Percentiles rank a stretch among this genome's conserved stretches.
Evolutionary conservation across 441 rosid genomes (phyloP).

Genomic region (Gossypium aridum): DNA sequence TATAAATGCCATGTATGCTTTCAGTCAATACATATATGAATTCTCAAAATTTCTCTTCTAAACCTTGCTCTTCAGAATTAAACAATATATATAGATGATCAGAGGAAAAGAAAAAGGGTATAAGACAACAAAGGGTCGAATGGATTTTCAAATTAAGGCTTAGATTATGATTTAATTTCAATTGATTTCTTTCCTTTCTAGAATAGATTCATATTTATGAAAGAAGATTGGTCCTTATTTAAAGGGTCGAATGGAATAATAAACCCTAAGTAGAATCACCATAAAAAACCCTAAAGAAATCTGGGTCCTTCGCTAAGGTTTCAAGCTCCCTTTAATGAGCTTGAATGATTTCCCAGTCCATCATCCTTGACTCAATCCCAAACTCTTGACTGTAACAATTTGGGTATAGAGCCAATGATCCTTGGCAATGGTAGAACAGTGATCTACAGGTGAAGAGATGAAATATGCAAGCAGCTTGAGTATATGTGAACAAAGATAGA

Average conservation of each 20-base stretch:
- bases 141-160: not conserved
- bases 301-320: not conserved
- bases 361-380: not conserved
- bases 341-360: not conserved
- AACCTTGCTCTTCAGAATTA: not conserved
- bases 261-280: not conserved
- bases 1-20: not conserved
- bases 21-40: not conserved
- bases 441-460: not conserved
- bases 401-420: not conserved
- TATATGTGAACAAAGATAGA: not conserved
- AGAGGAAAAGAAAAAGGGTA: not conserved
- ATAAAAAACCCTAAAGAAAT: not conserved
- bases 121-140: not conserved
- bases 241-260: not conserved
- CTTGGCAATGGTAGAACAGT: not conserved
- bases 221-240: not conserved
- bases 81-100: not conserved
- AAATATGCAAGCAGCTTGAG: not conserved
- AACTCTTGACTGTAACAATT: not conserved
- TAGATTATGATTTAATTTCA: not conserved
- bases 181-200: not conserved
- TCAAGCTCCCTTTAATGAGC: not conserved
- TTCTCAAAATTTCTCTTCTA: not conserved
- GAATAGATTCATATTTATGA: not conserved